Evolutionary conservation across 2,329 filamentous ascomycete genomes (phyloP).

Genomic region (Pestalotiopsis sp.): DNA sequence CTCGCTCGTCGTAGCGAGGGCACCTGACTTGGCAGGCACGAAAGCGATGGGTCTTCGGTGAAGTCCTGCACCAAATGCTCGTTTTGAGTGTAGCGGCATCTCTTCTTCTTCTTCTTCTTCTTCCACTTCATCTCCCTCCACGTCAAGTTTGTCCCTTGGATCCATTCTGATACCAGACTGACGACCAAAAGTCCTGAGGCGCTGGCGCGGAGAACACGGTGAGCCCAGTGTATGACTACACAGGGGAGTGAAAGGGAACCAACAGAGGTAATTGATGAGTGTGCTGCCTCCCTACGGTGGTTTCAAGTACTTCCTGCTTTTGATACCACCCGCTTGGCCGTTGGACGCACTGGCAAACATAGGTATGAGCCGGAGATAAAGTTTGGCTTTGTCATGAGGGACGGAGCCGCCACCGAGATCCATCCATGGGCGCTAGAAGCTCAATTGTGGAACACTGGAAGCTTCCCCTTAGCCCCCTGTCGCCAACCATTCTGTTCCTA

Average conservation of each 20-base stretch:
- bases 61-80: conserved; percentile 59
- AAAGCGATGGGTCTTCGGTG: conserved; percentile 58
- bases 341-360: background rate
- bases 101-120: conserved; percentile 39
- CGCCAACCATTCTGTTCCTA: background rate
- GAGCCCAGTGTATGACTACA: background rate
- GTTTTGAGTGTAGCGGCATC: conserved; percentile 54
- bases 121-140: conserved; percentile 24
- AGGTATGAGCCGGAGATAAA: background rate
- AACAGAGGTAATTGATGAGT: background rate
- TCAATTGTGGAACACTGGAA: background rate
- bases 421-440: background rate
- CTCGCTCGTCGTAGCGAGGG: conserved; percentile 28
- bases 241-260: background rate
- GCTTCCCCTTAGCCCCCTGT: background rate
- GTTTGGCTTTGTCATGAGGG: background rate
- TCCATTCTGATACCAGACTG: conserved; percentile 18
- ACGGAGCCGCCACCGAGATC: conserved; percentile 1
- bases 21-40: conserved; percentile 52
- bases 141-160: conserved; percentile 16
- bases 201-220: background rate
- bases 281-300: background rate
- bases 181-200: background rate
- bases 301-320: background rate
- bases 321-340: no score